Percentiles rank a stretch among this genome's conserved stretches.
Conservation (phyloP, 73 alveolate species). For the Symbiodinium natans region DNA sequence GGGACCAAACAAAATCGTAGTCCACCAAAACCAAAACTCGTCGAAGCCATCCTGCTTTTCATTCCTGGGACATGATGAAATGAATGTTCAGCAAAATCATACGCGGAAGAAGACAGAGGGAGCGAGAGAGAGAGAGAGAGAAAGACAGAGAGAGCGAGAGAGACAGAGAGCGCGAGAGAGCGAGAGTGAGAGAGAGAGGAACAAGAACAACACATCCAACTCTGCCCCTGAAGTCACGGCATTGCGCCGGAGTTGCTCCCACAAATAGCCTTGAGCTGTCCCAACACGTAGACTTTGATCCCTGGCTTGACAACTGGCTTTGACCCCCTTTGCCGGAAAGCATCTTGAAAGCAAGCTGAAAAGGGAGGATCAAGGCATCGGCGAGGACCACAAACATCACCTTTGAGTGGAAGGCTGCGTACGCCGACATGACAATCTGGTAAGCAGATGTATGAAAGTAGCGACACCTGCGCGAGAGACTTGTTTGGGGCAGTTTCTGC, state of each 20-base stretch:
- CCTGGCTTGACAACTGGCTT: not conserved
- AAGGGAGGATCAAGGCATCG: conserved; percentile 79
- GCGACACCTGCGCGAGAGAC: too few relatives aligned
- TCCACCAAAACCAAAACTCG: conserved; percentile 92
- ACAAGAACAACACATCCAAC: not conserved
- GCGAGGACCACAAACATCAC: conserved; percentile 79
- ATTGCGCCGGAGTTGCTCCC: not conserved
- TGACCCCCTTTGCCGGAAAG: not conserved
- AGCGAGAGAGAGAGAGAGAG: too few relatives aligned
- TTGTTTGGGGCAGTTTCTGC: too few relatives aligned
- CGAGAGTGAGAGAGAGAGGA: not conserved
- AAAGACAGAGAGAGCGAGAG: not conserved
- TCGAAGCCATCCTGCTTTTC: conserved; percentile 56
- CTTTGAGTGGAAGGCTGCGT: too few relatives aligned
- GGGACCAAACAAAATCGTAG: conserved; percentile 31
- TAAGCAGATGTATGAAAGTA: too few relatives aligned
- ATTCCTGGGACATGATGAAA: conserved; percentile 15
- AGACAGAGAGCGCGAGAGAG: not conserved
- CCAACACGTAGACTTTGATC: not conserved
- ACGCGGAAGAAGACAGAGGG: not conserved
- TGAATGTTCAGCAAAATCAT: not conserved
- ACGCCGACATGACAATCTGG: too few relatives aligned
- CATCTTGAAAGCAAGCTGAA: conserved; percentile 82
- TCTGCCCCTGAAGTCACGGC: not conserved
- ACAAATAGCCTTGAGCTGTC: not conserved